Conservation (phyloP, 257 asterid genomes). For the Linderniella brevidens region DNA sequence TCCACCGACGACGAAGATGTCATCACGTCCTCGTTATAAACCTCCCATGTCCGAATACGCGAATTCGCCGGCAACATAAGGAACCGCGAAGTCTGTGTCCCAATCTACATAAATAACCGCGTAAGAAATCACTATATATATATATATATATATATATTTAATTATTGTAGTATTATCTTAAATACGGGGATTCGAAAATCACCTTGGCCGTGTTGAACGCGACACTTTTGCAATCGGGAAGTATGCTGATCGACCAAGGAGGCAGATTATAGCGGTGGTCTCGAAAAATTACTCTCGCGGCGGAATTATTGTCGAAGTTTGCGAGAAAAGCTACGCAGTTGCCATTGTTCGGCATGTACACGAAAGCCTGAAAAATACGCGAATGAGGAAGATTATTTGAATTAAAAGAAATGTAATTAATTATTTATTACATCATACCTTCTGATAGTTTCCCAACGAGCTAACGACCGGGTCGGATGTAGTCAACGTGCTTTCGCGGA, state of each 20-base stretch:
- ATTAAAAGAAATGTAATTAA: not conserved
- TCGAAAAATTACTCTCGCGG: conserved; percentile 42
- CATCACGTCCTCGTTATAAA: conserved; percentile 49
- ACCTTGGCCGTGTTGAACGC: conserved; percentile 85
- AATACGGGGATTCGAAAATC: conserved; percentile 9
- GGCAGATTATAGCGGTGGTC: conserved; percentile 54
- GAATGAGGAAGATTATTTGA: too few relatives aligned
- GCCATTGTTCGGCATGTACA: conserved; percentile 47
- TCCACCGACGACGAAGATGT: conserved; percentile 59
- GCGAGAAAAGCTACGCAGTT: conserved; percentile 83
- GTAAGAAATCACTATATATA: not conserved
- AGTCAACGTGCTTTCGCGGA: conserved; percentile 68
- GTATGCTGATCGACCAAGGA: conserved; percentile 93
- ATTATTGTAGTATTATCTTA: not conserved
- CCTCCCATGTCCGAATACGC: conserved; percentile 15
- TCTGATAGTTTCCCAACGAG: conserved; percentile 70
- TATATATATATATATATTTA: not conserved
- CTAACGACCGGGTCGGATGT: conserved; percentile 68
- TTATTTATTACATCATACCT: conserved; percentile 22
- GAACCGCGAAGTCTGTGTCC: conserved; percentile 63
- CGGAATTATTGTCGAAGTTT: conserved; percentile 45
- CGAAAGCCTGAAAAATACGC: conserved; percentile 40
- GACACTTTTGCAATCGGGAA: conserved; percentile 76
- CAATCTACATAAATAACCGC: conserved; percentile 33
- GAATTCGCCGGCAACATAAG: conserved; percentile 48